Conservation (phyloP, 148 eudicot genomes). For the Fagopyrum tataricum region DNA sequence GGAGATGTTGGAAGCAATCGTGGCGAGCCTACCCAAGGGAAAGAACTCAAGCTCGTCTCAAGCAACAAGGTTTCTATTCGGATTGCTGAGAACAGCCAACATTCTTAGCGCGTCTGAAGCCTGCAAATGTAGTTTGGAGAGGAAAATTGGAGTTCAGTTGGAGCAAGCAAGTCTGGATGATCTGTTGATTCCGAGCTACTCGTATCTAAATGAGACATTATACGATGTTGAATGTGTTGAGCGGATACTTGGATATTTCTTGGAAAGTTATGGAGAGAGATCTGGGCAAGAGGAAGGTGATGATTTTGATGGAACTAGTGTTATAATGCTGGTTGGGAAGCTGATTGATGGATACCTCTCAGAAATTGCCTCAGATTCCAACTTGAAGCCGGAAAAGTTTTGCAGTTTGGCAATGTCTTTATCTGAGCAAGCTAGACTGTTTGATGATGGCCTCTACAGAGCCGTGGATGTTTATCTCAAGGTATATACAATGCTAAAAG, state of each 20-base stretch:
- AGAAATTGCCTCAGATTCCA: constrained; percentile 84
- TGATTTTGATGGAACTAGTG: too few species aligned
- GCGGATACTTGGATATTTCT: constrained; percentile 32
- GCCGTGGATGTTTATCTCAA: constrained; percentile 88
- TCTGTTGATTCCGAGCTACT: constrained; percentile 83
- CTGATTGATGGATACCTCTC: constrained; percentile 80
- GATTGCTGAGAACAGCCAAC: constrained; percentile 65
- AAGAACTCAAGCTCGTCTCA: constrained; percentile 34
- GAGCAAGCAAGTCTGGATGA: constrained; percentile 79
- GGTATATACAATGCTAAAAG: constrained; percentile 28
- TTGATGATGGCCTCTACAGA: constrained; percentile 82
- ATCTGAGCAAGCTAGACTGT: constrained; percentile 60
- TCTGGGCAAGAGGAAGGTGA: too few species aligned
- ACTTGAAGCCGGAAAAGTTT: constrained; percentile 63
- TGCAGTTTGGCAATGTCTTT: constrained; percentile 47
- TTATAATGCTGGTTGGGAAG: constrained; percentile 58
- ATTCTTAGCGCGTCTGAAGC: constrained; percentile 51
- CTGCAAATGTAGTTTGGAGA: constrained; percentile 48
- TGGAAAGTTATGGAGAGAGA: too few species aligned
- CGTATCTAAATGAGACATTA: constrained; percentile 76
- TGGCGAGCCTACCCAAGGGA: constrained; percentile 39
- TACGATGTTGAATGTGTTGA: constrained; percentile 85
- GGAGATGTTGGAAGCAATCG: constrained; percentile 54
- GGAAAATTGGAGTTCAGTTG: constrained; percentile 66
- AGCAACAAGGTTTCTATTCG: constrained; percentile 46